phyloP scores from a whole-genome alignment of 441 rosid species.

The Geranium incanum region DNA sequence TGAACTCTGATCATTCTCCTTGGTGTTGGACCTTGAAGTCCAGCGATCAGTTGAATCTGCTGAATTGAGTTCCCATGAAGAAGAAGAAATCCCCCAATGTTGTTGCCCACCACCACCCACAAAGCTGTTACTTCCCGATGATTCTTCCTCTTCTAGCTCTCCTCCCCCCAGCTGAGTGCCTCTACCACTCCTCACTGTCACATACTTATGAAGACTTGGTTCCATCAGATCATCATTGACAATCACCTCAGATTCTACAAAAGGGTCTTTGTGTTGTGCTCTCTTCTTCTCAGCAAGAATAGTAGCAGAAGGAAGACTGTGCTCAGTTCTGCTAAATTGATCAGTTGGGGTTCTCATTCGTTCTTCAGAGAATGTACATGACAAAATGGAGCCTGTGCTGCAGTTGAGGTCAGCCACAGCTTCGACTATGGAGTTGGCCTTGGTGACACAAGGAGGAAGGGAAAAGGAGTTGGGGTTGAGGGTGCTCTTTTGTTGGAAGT shows the following conservation, averaged over 20 bases:
- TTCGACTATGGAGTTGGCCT: conserved; percentile 45
- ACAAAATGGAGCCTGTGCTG: conserved; percentile 36
- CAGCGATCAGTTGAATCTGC: conserved; percentile 68
- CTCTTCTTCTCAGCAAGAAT: conserved; percentile 30
- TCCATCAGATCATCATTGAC: conserved; percentile 56
- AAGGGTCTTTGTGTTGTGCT: conserved; percentile 35
- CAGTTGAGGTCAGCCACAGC: conserved; percentile 88
- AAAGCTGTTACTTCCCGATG: conserved; percentile 71
- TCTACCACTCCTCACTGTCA: conserved; percentile 45
- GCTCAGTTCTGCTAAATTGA: too few relatives aligned
- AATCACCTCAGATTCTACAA: conserved; percentile 54
- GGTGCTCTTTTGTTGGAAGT: conserved; percentile 53
- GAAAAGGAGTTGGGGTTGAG: conserved; percentile 10
- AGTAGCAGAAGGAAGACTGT: conserved; percentile 19
- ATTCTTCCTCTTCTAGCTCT: conserved; percentile 61
- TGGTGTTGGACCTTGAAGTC: conserved; percentile 46
- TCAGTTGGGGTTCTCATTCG: too few relatives aligned
- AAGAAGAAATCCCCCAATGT: conserved; percentile 38
- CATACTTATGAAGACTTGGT: conserved; percentile 71
- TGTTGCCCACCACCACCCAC: conserved; percentile 37
- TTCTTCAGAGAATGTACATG: too few relatives aligned
- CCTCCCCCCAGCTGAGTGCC: conserved; percentile 20
- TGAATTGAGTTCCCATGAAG: conserved; percentile 69
- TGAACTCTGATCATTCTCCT: conserved; percentile 20
- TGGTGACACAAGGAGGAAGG: too few relatives aligned